phyloP scores from a whole-genome alignment of 192 early-diverging fungal genomes.

The Gamsiella multidivaricata region DNA sequence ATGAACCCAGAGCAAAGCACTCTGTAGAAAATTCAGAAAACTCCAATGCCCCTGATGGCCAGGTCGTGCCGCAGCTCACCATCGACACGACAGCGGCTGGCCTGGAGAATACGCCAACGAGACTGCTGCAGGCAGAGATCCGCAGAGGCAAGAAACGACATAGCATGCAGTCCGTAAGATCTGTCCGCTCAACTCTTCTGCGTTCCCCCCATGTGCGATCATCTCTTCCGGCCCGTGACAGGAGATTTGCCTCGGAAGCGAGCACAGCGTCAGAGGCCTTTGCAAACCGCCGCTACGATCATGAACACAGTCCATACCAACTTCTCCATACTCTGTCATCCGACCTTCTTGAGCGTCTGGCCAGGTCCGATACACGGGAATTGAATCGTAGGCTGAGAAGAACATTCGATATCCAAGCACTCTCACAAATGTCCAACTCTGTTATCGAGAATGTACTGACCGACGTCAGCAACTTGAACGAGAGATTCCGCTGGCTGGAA shows the following conservation, averaged over 20 bases:
- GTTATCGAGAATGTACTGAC: slow-evolving; percentile 63
- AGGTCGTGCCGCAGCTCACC: background rate
- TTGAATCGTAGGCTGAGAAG: slow-evolving; percentile 62
- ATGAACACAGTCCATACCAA: slow-evolving; percentile 58
- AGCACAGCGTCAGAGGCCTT: slow-evolving; percentile 43
- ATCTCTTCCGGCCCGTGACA: slow-evolving; percentile 8
- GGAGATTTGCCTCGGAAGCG: slow-evolving; percentile 33
- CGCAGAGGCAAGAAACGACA: slow-evolving; percentile 23
- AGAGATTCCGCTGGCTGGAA: slow-evolving; percentile 62
- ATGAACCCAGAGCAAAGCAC: no score
- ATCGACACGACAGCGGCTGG: background rate
- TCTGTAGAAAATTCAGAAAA: background rate
- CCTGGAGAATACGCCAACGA: background rate
- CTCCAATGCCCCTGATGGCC: background rate
- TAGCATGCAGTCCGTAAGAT: slow-evolving; percentile 28
- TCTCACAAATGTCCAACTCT: slow-evolving; percentile 65
- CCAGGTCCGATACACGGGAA: slow-evolving; percentile 63
- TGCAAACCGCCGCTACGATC: slow-evolving; percentile 30
- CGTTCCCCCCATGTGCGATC: slow-evolving; percentile 33
- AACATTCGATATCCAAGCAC: slow-evolving; percentile 67
- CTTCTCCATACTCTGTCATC: slow-evolving; percentile 50
- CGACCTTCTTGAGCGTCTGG: slow-evolving; percentile 57
- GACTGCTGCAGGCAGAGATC: background rate
- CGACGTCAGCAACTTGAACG: slow-evolving; percentile 57
- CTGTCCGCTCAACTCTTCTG: slow-evolving; percentile 26